Evolutionary conservation across 1,284 basidiomycete genomes (phyloP).

Genomic region (Erythrobasidium hasegawianum): DNA sequence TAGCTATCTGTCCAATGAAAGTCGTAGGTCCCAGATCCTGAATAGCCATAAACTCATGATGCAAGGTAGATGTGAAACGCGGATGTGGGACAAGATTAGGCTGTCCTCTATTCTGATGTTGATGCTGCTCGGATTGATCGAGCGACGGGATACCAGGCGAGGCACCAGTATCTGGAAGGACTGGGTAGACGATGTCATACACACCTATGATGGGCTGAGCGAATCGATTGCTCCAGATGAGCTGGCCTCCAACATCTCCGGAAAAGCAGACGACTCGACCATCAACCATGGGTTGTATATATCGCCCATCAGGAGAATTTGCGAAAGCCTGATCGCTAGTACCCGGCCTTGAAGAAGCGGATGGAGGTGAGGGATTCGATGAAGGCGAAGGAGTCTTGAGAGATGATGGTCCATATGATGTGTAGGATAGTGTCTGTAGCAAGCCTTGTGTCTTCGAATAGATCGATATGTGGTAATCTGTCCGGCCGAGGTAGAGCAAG

Average conservation of each 20-base stretch:
- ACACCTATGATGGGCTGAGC: slow-evolving; percentile 65
- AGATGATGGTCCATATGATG: slow-evolving; percentile 77
- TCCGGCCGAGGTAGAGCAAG: slow-evolving; percentile 71
- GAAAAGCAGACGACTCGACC: slow-evolving; percentile 72
- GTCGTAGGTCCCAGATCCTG: slow-evolving; percentile 54
- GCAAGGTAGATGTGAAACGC: slow-evolving; percentile 24
- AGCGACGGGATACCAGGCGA: slow-evolving; percentile 14
- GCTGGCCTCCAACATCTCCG: slow-evolving; percentile 50
- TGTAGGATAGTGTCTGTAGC: slow-evolving; percentile 73
- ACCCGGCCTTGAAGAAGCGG: slow-evolving; percentile 3
- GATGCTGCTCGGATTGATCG: slow-evolving; percentile 55
- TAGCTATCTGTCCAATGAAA: slow-evolving; percentile 62
- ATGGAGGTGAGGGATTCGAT: slow-evolving; percentile 23
- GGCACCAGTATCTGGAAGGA: too few species aligned
- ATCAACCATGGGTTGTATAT: slow-evolving; percentile 70
- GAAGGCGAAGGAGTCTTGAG: slow-evolving; percentile 53
- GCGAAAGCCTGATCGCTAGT: slow-evolving; percentile 61
- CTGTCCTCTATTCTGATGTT: slow-evolving; percentile 24
- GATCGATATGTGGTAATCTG: slow-evolving; percentile 53
- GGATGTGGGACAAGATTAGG: slow-evolving; percentile 22
- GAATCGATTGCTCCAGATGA: slow-evolving; percentile 62
- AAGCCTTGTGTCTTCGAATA: slow-evolving; percentile 44
- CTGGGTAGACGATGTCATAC: slow-evolving; percentile 64
- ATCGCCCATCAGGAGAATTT: slow-evolving; percentile 66
- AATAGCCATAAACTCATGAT: slow-evolving; percentile 39